phyloP scores from a whole-genome alignment of 176 grass and related monocot species.

The Oropetium thomaeum region DNA sequence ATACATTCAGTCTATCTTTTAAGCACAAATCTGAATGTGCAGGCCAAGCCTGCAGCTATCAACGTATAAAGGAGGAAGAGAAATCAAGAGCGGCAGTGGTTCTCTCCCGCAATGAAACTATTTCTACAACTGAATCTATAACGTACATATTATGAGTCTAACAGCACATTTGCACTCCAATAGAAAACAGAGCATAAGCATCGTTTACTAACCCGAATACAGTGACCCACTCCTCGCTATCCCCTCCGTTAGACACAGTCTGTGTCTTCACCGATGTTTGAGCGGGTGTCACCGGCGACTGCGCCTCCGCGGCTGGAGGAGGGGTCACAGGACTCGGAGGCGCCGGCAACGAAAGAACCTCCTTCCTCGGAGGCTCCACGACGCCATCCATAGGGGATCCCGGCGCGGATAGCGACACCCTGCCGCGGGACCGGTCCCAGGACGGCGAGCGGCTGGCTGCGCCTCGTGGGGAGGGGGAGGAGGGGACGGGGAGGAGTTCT shows the following conservation, averaged over 20 bases:
- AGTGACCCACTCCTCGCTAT: conserved; percentile 82
- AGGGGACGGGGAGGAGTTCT: conserved; percentile 54
- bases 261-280: conserved; percentile 32
- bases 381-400: conserved; percentile 51
- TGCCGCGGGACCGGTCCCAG: conserved; percentile 44
- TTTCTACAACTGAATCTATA: conserved; percentile 17
- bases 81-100: neutral
- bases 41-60: neutral
- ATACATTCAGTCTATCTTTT: neutral
- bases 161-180: neutral
- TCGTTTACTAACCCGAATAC: conserved; percentile 73
- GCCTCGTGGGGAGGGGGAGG: conserved; percentile 46
- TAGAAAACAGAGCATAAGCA: conserved; percentile 4
- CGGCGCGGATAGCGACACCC: neutral
- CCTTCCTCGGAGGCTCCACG: conserved; percentile 36
- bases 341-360: conserved; percentile 43
- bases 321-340: conserved; percentile 36
- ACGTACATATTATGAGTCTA: neutral
- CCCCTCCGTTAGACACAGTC: conserved; percentile 29
- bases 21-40: neutral
- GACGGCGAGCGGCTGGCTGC: conserved; percentile 36
- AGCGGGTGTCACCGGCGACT: conserved; percentile 44
- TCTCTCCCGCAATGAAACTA: neutral
- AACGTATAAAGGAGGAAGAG: neutral
- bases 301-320: conserved; percentile 40